phyloP scores from a whole-genome alignment of 1,284 basidiomycete species.

The Moesziomyces sp. region DNA sequence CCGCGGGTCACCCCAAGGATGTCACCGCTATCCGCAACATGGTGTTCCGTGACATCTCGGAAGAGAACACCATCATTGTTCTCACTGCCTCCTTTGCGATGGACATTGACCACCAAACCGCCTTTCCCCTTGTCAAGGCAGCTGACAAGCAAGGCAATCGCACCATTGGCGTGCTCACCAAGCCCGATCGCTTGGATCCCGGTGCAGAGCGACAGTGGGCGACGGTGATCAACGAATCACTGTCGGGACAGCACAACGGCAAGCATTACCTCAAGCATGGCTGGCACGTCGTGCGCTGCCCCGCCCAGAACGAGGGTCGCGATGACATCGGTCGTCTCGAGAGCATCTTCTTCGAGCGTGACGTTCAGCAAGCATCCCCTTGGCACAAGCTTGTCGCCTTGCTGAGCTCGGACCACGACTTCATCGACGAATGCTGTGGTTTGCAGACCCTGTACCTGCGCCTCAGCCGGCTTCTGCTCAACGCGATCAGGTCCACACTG shows the following conservation, averaged over 20 bases:
- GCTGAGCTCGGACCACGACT: slow-evolving; percentile 11
- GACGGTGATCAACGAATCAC: slow-evolving; percentile 24
- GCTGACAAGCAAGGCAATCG: slow-evolving; percentile 7
- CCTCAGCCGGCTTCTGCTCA: slow-evolving; percentile 20
- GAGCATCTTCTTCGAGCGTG: slow-evolving; percentile 5
- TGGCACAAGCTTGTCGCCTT: slow-evolving; percentile 8
- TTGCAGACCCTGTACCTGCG: slow-evolving; percentile 13
- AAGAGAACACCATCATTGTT: slow-evolving; percentile 15
- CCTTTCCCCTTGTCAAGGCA: slow-evolving; percentile 10
- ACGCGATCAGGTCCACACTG: slow-evolving; percentile 5
- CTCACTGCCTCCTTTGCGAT: slow-evolving; percentile 16
- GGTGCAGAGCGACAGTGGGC: slow-evolving; percentile 20
- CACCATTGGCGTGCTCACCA: slow-evolving; percentile 32
- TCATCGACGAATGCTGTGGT: slow-evolving; percentile 17
- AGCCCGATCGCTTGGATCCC: slow-evolving; percentile 24
- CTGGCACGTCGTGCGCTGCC: slow-evolving; percentile 33
- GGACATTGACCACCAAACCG: slow-evolving; percentile 17
- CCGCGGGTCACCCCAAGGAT: slow-evolving; percentile 5
- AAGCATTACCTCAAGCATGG: slow-evolving; percentile 24
- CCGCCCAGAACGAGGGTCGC: slow-evolving; percentile 19
- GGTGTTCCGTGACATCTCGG: slow-evolving; percentile 17
- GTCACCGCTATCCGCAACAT: slow-evolving; percentile 14
- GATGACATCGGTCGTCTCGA: slow-evolving; percentile 7
- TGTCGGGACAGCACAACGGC: neutral
- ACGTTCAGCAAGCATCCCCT: neutral